Base-by-base conservation (phyloP, 164 flowering plant species). In the Liriodendron chinense region DNA sequence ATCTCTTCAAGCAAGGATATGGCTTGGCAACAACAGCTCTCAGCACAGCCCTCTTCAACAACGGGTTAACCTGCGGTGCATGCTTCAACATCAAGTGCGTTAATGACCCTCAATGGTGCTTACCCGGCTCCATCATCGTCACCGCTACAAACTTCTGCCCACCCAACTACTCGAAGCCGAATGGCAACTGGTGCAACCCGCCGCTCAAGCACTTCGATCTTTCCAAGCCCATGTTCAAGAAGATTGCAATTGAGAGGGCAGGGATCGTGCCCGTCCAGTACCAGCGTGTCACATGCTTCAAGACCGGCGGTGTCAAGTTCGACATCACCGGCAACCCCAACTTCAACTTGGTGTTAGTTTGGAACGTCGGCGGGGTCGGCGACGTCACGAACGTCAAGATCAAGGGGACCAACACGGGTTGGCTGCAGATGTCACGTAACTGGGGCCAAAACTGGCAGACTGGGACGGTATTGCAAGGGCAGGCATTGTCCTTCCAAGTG, bases 61-160 rank as follows among this genome's bases (percentile, higher is more conserved):
- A 79, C 10, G 81, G 78, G 68, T 22, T 1, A 2, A 25, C 68
- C 0, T 81, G 84, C 57, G 86, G 86, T 0, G 78, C 84, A 10
- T 84, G 84, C 64, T 84, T 9, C 59, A 76, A 84, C 72, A 48
- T 84, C 57, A 47, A 9, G 26, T 84, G 86, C 71, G 18, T 68
- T 8, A 71, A 76, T 57, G 68, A 77, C 12, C 69, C 68, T 26
- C 43, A 68, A 3, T 72, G 75, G 72, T 75, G 83, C 71, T 5
- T 7, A 1, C 61, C 34, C 1, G 80, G 79, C 7, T 14, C 76
- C 12, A 28, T 80, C 22, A 28, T 0, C 9, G 81, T 82, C 20
- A 82, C 82, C 0, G 85, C 82, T 14, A 82, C 85, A 13, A 82
- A 82, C 56, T 62, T 82, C 48, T 82, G 85, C 81, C 84, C 83